phyloP scores from a whole-genome alignment of 179 eudicot species.

The Pouteria campechiana region DNA sequence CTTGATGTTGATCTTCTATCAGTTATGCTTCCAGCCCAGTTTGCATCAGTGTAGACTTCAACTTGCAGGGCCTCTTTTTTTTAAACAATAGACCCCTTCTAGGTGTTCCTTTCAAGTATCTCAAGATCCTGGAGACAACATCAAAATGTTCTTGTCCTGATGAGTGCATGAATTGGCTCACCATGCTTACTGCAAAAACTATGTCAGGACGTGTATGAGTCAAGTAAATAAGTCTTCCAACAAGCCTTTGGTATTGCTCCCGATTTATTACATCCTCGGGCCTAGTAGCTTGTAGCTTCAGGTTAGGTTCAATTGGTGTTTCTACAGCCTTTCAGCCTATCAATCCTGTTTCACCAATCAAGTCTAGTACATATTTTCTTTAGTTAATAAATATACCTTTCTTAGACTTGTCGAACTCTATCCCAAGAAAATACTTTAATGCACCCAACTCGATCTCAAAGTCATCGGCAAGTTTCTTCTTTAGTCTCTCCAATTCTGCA shows the following conservation, averaged over 20 bases:
- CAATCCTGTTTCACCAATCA: neutral
- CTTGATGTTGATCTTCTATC: neutral
- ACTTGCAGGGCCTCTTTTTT: too few relatives aligned
- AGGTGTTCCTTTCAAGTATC: neutral
- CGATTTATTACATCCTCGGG: too few relatives aligned
- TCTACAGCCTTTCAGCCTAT: neutral
- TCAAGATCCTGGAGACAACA: neutral
- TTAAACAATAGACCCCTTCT: neutral
- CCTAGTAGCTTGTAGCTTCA: neutral
- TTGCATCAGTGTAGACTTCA: neutral
- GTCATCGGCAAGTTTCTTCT: neutral
- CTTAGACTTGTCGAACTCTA: neutral
- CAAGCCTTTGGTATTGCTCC: neutral
- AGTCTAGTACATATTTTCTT: slow-evolving; percentile 1
- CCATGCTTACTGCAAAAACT: neutral
- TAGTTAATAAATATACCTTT: neutral
- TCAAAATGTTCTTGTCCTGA: neutral
- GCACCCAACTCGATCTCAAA: slow-evolving; percentile 1
- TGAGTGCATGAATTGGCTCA: slow-evolving; percentile 7
- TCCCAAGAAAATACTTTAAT: slow-evolving; percentile 1
- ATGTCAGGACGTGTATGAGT: slow-evolving; percentile 3
- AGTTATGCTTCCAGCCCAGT: neutral
- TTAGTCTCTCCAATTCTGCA: neutral
- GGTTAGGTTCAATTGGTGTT: neutral
- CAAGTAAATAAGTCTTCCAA: slow-evolving; percentile 1